Base-by-base conservation (phyloP, 805 yeast genomes). In the Lipomyces kockii region DNA sequence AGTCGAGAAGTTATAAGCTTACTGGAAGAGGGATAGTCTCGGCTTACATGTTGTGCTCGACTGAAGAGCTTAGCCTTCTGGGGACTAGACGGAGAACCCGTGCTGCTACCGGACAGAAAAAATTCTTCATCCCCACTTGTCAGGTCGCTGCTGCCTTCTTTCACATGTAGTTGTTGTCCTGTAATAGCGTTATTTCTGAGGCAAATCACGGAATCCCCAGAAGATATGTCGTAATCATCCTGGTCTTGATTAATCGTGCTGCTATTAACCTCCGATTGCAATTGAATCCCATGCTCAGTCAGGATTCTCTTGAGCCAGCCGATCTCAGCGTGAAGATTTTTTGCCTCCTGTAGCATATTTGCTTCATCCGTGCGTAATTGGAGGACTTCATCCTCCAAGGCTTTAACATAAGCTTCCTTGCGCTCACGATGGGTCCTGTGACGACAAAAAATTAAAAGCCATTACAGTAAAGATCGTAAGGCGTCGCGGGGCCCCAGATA, bases 341-440 rank as follows among this genome's bases (percentile, higher is more conserved):
- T 20, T 7, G 25, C 14, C 12, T 51, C 12, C 29, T 51, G 55
- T 51, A 51, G 55, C 20, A 51, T 11, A 20, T 51, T 51, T 20
- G 32, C 55, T 22, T 51, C 55, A 51, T 51, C 20, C 55, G 55
- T 22, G 55, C 55, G 55, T 22, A 51, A 14, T 51, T 22, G 55
- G 29, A 51, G 55, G 29, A 51, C 55, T 20, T 51, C 55, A 12
- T 7, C 9, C 20, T 51, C 55, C 55, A 51, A 32, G 12, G 11
- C 29, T n/a, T 51, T 51, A 22, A 51, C 7, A 51, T 51, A 51
- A 8, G 55, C 55, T 51, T 51, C 22, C 55, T 51, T 51, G 55
- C 55, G 55, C 14, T 51, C 29, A 20, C 55, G 55, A 22, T 51
- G 55, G 55, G 55, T 51, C 55, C 55, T 51, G 29, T 22, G 17